Percentiles rank a stretch among this genome's conserved stretches.
phyloP scores from a whole-genome alignment of 495 filamentous ascomycete species.

The Thozetella sp. region DNA sequence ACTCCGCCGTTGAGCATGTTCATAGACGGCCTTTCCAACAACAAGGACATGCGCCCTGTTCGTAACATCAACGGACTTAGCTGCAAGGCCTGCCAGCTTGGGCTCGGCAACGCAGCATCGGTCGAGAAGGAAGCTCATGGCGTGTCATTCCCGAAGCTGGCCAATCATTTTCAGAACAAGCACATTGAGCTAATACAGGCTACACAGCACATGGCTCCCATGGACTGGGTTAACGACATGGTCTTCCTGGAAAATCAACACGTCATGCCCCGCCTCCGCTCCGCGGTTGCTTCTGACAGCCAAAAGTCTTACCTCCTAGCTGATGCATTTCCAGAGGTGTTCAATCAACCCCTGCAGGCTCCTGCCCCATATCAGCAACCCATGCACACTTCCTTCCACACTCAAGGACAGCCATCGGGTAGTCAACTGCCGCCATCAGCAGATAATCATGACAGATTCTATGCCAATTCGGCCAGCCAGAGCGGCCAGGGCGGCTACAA shows the following conservation, averaged over 20 bases:
- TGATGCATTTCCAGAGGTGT: conserved; percentile 54
- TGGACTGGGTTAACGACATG: conserved; percentile 73
- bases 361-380: not conserved
- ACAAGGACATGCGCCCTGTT: conserved; percentile 66
- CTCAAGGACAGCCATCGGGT: not conserved
- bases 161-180: conserved; percentile 67
- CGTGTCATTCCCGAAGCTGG: conserved; percentile 62
- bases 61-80: conserved; percentile 64
- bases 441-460: not conserved
- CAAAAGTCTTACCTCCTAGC: conserved; percentile 55
- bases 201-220: conserved; percentile 11
- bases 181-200: conserved; percentile 47
- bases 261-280: conserved; percentile 45
- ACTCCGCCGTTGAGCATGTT: conserved; percentile 62
- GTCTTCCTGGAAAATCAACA: conserved; percentile 62
- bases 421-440: not conserved
- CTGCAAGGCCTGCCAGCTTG: conserved; percentile 60
- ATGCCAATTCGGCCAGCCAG: not conserved
- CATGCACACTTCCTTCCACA: not conserved
- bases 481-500: not conserved
- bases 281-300: conserved; percentile 56
- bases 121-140: conserved; percentile 45
- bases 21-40: conserved; percentile 65
- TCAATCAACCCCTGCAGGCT: conserved; percentile 7
- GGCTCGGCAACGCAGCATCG: conserved; percentile 28